Conservation (phyloP, 139 green algal species). For the Nannochloris sp. region DNA sequence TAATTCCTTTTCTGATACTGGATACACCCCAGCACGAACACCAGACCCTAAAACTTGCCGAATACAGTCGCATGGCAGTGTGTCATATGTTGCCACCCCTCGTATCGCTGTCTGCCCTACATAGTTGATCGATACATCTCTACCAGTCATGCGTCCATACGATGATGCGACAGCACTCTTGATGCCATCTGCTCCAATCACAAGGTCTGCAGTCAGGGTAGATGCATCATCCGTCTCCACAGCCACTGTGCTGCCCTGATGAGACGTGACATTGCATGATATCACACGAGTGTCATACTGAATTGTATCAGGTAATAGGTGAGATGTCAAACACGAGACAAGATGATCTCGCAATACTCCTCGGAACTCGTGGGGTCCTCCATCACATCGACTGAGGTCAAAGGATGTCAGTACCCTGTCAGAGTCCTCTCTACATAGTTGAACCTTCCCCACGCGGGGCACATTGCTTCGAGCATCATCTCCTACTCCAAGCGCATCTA, state of each 20-base stretch:
- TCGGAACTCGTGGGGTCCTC: conserved; percentile 59
- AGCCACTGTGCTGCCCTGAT: not conserved
- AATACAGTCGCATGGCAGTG: conserved; percentile 23
- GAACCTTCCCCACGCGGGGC: conserved; percentile 28
- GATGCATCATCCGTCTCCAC: not conserved
- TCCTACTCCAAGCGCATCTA: conserved; percentile 56
- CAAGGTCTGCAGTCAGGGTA: not conserved
- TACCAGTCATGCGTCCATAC: conserved; percentile 16
- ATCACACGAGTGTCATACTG: conserved; percentile 24
- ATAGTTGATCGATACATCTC: conserved; percentile 25
- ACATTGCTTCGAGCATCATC: conserved; percentile 30
- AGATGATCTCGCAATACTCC: conserved; percentile 41
- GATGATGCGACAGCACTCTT: conserved; percentile 29
- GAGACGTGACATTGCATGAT: too few species aligned
- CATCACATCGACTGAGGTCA: conserved; percentile 42
- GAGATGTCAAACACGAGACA: conserved; percentile 8
- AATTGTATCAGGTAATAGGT: conserved; percentile 27
- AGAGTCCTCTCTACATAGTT: conserved; percentile 30
- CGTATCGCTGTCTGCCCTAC: conserved; percentile 45
- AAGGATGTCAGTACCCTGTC: conserved; percentile 45
- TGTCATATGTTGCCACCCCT: conserved; percentile 8
- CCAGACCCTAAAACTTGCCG: conserved; percentile 39
- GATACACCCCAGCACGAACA: conserved; percentile 58
- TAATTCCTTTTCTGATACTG: conserved; percentile 28
- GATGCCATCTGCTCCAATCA: conserved; percentile 55